Conservation (phyloP, 108 stramenopile species). For the Schizochytrium sp. region DNA sequence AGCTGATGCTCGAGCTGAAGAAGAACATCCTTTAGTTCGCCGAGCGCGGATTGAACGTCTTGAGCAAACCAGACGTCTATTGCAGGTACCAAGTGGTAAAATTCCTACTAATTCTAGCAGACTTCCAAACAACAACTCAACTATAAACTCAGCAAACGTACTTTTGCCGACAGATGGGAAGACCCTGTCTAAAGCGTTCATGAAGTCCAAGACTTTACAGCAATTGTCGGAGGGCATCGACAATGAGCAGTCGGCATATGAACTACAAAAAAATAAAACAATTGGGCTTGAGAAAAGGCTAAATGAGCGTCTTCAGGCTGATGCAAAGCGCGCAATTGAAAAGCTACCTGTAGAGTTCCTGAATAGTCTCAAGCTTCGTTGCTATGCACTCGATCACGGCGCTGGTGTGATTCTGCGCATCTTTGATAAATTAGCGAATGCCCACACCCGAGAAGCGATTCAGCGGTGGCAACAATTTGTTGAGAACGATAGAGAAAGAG, state of each 20-base stretch:
- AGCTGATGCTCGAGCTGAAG: too few relatives aligned
- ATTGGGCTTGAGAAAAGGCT: background rate
- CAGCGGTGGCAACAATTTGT: background rate
- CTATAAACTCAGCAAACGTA: background rate
- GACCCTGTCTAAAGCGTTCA: background rate
- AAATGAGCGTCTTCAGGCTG: background rate
- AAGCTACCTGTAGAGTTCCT: constrained; percentile 25
- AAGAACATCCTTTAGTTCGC: too few relatives aligned
- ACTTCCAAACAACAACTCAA: too few relatives aligned
- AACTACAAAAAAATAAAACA: background rate
- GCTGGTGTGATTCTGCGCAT: background rate
- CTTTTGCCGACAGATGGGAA: background rate
- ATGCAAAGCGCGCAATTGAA: background rate
- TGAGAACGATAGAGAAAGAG: background rate
- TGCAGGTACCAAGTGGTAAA: too few relatives aligned
- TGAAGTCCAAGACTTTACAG: background rate
- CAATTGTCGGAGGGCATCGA: background rate
- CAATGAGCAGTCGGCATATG: background rate
- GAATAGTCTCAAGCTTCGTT: background rate
- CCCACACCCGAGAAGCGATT: background rate
- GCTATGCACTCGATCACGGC: background rate
- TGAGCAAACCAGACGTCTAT: too few relatives aligned
- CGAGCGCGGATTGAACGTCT: too few relatives aligned
- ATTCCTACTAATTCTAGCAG: too few relatives aligned
- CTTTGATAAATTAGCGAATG: background rate